Base-by-base conservation (phyloP, 129 eudicot genomes). In the Artemisia annua region DNA sequence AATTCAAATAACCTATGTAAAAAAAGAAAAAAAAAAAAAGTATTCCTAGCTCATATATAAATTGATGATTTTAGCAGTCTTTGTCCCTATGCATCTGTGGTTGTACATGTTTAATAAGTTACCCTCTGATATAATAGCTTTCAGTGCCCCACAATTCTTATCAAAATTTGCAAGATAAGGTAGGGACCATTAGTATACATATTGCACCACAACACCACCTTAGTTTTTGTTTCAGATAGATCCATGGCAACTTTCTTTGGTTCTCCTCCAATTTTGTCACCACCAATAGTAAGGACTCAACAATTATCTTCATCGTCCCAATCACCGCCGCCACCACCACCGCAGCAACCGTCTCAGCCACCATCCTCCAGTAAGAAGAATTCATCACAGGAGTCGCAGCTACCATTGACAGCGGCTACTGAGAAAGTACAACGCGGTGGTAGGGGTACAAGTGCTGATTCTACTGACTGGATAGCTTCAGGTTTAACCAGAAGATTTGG, bases 381-480 rank as follows among this genome's bases (percentile, higher is more conserved):
- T 39, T 39, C 44, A 63, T 66, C 89, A 1, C 72, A 79, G 30
- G 51, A 75, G 56, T 78, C 83, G 1, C 70, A 78, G 18, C 65
- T 67, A 52, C 80, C 85, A 55, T 52, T 71, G 44, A 66, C 80
- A 7, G 35, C 18, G 16, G 15, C 61, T n/a, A 48, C 70, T 48
- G 70, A 22, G 13, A 67, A 84, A 57, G 79, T 52, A 11, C 80
- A 77, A 43, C 74, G 77, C 50, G 60, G 69, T 10, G 68, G 75
- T 8, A 51, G 80, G 39, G 58, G 81, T 35, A 75, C 88, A 4
- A 83, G 39, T 64, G 96, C 68, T 44, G 97, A 89, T 15, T 85
- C 95, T 44, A 93, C 97, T 1, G 98, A 93, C 68, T 93, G 98
- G 98, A 81, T 93, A 14, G 96, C 98, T 60, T 89, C 96, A 3